Evolutionary conservation across 345 rosid genomes (phyloP).

Genomic region (Geranium rotundifolium): DNA sequence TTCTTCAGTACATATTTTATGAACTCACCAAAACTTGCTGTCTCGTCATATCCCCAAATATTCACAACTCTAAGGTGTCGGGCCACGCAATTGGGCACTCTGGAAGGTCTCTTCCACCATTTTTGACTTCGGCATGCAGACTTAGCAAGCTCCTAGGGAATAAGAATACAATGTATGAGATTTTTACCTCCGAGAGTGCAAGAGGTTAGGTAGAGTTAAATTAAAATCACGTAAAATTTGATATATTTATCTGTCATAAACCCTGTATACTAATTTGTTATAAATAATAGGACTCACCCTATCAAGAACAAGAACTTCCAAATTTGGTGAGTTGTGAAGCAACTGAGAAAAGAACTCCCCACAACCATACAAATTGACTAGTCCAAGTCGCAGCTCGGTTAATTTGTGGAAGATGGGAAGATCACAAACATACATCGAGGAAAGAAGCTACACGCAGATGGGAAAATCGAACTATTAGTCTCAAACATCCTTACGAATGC

Average conservation of each 20-base stretch:
- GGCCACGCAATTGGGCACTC: background rate
- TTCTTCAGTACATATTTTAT: background rate
- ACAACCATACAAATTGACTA: background rate
- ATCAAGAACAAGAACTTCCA: conserved; percentile 1
- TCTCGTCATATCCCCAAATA: background rate
- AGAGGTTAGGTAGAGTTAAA: too few relatives aligned
- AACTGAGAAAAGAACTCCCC: background rate
- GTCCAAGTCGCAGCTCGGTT: background rate
- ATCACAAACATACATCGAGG: background rate
- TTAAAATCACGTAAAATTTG: too few relatives aligned
- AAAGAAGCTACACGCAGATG: background rate
- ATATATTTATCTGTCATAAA: too few relatives aligned
- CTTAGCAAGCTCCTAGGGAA: background rate
- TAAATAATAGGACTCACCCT: background rate
- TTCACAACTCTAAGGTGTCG: background rate
- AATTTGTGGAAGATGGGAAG: conserved; percentile 5
- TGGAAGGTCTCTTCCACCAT: background rate
- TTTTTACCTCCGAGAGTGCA: background rate
- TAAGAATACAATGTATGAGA: background rate
- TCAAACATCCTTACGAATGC: background rate
- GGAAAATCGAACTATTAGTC: background rate
- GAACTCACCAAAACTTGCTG: background rate
- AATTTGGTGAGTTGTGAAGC: background rate
- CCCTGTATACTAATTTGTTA: background rate
- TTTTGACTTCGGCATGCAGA: background rate